Percentiles rank a stretch among this genome's conserved stretches.
Conservation (phyloP, 805 yeast genomes). For the Yarrowia sp. region DNA sequence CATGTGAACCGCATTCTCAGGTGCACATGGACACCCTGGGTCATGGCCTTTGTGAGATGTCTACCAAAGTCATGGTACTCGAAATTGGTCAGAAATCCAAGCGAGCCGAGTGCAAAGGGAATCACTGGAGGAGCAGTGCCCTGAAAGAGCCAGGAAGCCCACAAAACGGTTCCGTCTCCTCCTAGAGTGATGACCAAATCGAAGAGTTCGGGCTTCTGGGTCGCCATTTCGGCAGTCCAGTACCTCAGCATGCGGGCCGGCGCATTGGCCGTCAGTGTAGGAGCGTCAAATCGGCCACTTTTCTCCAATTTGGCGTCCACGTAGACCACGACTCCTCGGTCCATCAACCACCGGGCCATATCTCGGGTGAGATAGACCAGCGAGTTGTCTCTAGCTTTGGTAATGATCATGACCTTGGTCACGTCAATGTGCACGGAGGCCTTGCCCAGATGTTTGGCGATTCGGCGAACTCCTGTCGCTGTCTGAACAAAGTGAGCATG, state of each 20-base stretch:
- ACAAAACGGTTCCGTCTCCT: constrained; percentile 93
- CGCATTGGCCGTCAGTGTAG: constrained; percentile 41
- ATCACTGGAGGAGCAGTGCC: constrained; percentile 87
- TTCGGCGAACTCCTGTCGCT: constrained; percentile 47
- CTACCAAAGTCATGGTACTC: constrained; percentile 74
- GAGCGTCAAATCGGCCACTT: constrained; percentile 68
- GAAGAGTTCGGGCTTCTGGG: constrained; percentile 54
- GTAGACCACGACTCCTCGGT: constrained; percentile 59
- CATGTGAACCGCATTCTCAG: constrained; percentile 89
- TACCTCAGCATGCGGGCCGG: constrained; percentile 55
- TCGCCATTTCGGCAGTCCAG: constrained; percentile 71
- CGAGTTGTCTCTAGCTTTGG: constrained; percentile 88
- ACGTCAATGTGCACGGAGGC: constrained; percentile 64
- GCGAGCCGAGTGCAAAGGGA: constrained; percentile 84
- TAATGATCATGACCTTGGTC: constrained; percentile 76
- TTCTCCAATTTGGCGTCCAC: constrained; percentile 72
- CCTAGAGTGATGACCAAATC: constrained; percentile 89
- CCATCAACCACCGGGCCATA: constrained; percentile 77
- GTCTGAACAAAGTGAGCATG: constrained; percentile 44
- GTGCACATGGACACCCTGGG: constrained; percentile 76
- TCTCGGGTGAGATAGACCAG: constrained; percentile 78
- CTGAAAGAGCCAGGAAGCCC: constrained; percentile 84
- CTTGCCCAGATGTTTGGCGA: constrained; percentile 46
- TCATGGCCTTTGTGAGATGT: constrained; percentile 63
- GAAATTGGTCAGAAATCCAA: constrained; percentile 90